Evolutionary conservation across 371 early-diverging fungal species (phyloP).

Genomic region (Globomyces sp.): DNA sequence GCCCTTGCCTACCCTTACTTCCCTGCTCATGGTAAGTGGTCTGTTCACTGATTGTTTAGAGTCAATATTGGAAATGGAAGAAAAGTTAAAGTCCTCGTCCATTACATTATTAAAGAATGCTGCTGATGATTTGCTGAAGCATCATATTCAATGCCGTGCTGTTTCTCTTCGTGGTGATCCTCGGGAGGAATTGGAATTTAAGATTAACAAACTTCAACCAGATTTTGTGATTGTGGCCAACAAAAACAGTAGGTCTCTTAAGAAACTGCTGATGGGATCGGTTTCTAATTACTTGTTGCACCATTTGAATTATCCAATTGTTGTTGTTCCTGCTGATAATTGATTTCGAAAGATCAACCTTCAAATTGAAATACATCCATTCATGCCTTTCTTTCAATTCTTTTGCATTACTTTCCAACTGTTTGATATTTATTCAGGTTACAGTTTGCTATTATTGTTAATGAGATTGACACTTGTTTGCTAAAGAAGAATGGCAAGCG

Average conservation of each 20-base stretch:
- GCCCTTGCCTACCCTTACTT: neutral
- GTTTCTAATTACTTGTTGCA: slow-evolving; percentile 48
- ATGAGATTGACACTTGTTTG: too few relatives aligned
- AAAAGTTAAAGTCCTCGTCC: neutral
- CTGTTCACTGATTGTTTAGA: neutral
- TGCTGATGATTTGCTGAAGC: slow-evolving; percentile 3
- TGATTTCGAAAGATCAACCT: too few relatives aligned
- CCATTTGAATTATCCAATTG: slow-evolving; percentile 35
- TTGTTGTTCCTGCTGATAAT: slow-evolving; percentile 1
- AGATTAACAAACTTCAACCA: slow-evolving; percentile 39
- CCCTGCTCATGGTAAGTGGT: too few relatives aligned
- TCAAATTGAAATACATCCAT: too few relatives aligned
- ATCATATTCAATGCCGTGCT: slow-evolving; percentile 10
- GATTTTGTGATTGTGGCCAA: slow-evolving; percentile 42
- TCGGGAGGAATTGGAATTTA: slow-evolving; percentile 32
- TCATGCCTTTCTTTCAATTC: too few relatives aligned
- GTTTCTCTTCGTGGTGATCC: slow-evolving; percentile 24
- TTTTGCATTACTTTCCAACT: too few relatives aligned
- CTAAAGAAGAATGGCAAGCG: too few relatives aligned
- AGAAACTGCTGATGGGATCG: slow-evolving; percentile 33
- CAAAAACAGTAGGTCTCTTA: slow-evolving; percentile 34
- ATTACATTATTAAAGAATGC: neutral
- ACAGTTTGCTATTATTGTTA: too few relatives aligned
- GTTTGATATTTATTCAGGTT: too few relatives aligned
- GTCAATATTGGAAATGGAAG: neutral